These are phyloP conservation scores for Cladophialophora exuberans DNA, from an alignment of 2,329 filamentous ascomycete species.

Conservation along the genomic window DNA sequence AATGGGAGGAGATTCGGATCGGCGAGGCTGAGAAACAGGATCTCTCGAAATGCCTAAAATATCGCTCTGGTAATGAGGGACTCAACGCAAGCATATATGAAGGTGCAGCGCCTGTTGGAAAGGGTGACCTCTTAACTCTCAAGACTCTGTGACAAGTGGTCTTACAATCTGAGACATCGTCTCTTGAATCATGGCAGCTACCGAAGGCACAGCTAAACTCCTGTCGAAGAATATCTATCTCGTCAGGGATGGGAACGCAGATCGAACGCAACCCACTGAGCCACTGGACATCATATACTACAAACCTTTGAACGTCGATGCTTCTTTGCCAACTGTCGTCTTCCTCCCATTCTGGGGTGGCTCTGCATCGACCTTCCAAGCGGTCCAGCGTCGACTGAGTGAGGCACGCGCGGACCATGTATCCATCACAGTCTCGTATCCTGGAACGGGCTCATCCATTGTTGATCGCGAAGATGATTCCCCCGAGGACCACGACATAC, in stretches of 20 bases:
- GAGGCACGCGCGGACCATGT: background rate
- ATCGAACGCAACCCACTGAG: background rate
- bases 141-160: too few species aligned
- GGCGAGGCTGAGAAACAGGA: too few species aligned
- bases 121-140: too few species aligned
- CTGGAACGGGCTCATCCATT: constrained; percentile 1
- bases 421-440: constrained; percentile 5
- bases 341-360: constrained; percentile 16
- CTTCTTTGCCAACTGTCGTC: background rate
- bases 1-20: too few species aligned
- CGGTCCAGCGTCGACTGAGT: background rate
- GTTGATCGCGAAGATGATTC: background rate
- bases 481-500: background rate
- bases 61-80: too few species aligned
- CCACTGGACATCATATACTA: constrained; percentile 1
- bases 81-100: too few species aligned
- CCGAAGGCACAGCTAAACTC: too few species aligned
- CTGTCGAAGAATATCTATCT: too few species aligned
- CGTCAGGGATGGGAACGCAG: background rate
- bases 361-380: constrained; percentile 10
- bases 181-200: too few species aligned
- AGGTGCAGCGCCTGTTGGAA: background rate
- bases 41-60: too few species aligned
- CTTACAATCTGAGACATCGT: too few species aligned
- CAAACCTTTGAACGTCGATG: background rate